Conservation (phyloP, 1,284 basidiomycete species). For the Malassezia japonica region DNA sequence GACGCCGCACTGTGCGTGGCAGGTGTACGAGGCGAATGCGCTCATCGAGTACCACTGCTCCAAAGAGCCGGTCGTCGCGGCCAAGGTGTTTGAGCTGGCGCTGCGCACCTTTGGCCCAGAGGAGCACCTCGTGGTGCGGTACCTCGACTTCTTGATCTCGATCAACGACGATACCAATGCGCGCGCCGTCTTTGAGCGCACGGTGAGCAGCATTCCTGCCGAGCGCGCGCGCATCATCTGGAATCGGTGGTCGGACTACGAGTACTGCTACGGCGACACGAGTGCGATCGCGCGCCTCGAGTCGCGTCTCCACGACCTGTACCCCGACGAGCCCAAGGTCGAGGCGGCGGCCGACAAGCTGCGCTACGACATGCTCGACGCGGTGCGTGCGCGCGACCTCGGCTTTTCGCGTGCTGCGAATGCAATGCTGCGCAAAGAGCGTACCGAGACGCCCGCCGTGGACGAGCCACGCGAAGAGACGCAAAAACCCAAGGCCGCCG, state of each 20-base stretch:
- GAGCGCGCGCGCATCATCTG: conserved; percentile 76
- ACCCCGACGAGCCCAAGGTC: conserved; percentile 75
- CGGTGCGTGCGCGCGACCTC: conserved; percentile 77
- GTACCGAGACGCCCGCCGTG: neutral
- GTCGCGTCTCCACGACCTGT: conserved; percentile 73
- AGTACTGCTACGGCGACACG: conserved; percentile 89
- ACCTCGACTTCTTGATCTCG: conserved; percentile 83
- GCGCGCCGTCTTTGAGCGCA: conserved; percentile 83
- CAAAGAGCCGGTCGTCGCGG: conserved; percentile 72
- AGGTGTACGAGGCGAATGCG: conserved; percentile 78
- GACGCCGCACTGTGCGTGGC: conserved; percentile 78
- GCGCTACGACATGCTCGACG: conserved; percentile 76
- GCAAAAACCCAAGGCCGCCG: neutral
- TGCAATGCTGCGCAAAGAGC: neutral
- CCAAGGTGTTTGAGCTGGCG: conserved; percentile 89
- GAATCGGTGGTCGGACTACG: conserved; percentile 91
- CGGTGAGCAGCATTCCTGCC: conserved; percentile 66
- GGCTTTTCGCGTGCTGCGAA: conserved; percentile 52
- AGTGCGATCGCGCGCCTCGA: conserved; percentile 80
- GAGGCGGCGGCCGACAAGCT: conserved; percentile 83
- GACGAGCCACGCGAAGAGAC: neutral
- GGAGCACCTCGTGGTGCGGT: conserved; percentile 65
- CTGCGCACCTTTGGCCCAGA: conserved; percentile 74
- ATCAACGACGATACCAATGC: conserved; percentile 95
- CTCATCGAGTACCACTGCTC: conserved; percentile 92